phyloP scores from a whole-genome alignment of 1,284 basidiomycete species.

The Moesziomyces sp. region DNA sequence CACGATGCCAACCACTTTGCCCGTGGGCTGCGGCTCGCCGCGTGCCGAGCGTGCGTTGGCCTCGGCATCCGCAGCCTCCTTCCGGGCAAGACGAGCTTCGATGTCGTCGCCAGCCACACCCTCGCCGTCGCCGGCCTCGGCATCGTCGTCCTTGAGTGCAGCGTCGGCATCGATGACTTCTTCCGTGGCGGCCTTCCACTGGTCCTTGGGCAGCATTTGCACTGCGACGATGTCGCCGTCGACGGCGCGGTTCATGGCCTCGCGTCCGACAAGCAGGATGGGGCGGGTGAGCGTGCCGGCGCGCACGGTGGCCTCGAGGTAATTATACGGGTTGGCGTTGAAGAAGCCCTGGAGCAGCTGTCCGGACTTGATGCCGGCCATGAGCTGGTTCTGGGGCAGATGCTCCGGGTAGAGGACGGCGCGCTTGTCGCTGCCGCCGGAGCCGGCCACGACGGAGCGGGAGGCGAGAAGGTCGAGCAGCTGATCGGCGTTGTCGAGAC shows the following conservation, averaged over 20 bases:
- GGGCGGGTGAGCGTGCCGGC: constrained; percentile 80
- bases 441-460: constrained; percentile 35
- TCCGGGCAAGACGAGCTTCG: constrained; percentile 42
- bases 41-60: constrained; percentile 69
- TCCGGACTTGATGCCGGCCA: constrained; percentile 86
- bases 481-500: constrained; percentile 55
- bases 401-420: constrained; percentile 74
- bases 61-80: constrained; percentile 64
- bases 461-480: constrained; percentile 63
- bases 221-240: constrained; percentile 94
- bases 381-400: constrained; percentile 77
- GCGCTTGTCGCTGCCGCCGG: constrained; percentile 43
- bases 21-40: constrained; percentile 84
- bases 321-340: constrained; percentile 95
- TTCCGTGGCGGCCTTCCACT: constrained; percentile 93
- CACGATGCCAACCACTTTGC: constrained; percentile 87
- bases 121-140: constrained; percentile 70
- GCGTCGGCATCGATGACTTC: constrained; percentile 88
- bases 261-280: constrained; percentile 84
- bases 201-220: constrained; percentile 83
- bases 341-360: constrained; percentile 91
- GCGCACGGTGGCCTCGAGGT: constrained; percentile 85
- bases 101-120: constrained; percentile 70
- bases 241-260: constrained; percentile 94
- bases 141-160: constrained; percentile 86